These are phyloP conservation scores for Artemisia annua DNA, from an alignment of 129 eudicot species.

Conservation along the genomic window DNA sequence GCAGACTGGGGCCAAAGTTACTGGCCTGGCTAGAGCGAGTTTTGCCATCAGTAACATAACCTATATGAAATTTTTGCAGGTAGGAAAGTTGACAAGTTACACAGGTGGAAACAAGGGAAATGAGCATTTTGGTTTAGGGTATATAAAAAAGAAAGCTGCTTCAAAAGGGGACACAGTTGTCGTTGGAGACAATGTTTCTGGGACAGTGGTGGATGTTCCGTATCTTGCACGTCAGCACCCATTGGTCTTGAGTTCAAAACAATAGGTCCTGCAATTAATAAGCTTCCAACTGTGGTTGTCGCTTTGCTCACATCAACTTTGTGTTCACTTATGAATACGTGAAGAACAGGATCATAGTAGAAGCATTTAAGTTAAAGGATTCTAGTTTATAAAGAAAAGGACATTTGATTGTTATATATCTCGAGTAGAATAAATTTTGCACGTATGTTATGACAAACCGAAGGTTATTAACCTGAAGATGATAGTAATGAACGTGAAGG, in stretches of 20 bases:
- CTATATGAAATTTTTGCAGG: slow-evolving; percentile 39
- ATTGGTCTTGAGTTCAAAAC: slow-evolving; percentile 30
- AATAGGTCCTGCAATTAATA: slow-evolving; percentile 1
- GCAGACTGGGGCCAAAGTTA: not conserved
- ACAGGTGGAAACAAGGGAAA: slow-evolving; percentile 46
- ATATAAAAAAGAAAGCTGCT: slow-evolving; percentile 65
- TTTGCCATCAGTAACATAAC: not conserved
- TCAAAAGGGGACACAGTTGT: slow-evolving; percentile 56
- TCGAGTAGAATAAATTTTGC: not conserved
- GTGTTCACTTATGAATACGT: too few relatives aligned
- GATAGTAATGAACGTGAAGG: too few relatives aligned
- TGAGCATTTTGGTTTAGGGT: slow-evolving; percentile 81
- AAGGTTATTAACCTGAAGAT: too few relatives aligned
- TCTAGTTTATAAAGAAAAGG: not conserved
- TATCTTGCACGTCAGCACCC: slow-evolving; percentile 56
- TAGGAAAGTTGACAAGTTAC: slow-evolving; percentile 79
- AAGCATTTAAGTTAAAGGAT: too few relatives aligned
- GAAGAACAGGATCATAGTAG: too few relatives aligned
- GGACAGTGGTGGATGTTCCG: slow-evolving; percentile 61
- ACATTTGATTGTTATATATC: not conserved
- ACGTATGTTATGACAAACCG: too few relatives aligned
- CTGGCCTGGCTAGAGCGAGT: not conserved
- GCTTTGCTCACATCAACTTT: too few relatives aligned
- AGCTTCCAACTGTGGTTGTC: not conserved
- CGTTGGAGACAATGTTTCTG: slow-evolving; percentile 48